Base-by-base conservation (phyloP, 192 early-diverging fungal species). In the Cladochytrium replicatum region DNA sequence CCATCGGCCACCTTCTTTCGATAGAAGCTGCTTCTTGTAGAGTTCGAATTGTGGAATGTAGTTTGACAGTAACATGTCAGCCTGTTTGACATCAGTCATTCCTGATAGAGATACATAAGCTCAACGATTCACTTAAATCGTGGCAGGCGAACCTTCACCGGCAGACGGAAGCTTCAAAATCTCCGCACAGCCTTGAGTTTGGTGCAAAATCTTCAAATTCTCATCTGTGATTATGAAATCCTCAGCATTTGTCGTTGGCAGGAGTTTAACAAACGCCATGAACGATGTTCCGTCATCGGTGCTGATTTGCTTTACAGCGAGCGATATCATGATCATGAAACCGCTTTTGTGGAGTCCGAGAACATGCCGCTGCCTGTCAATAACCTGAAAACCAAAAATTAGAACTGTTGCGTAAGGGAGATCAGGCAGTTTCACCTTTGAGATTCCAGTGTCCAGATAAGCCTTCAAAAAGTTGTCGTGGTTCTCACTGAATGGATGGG, bases 361-460 rank as follows among this genome's bases (percentile, higher is more conserved):
- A 24, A 72, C 69, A 26, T 60, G 55, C 6, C 69, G 43, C 3
- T 58, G 50, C 7, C 58, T 49, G 38, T 72, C 69, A n/a, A 72
- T 56, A 8, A 72, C 60, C 68, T 70, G 27, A 8, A 22, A n/a
- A 13, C 13, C 24, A 5, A 51, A 39, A 43, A 4, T 39, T 11
- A n/a, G 23, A 8, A 15, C n/a, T 43, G 9, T 22, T 15, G 19
- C 15, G 19, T 43, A 5, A 43, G 6, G 19, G 7, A 26, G 8
- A 28, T 6, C 26, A 11, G 27, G 29, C 28, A 27, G 23, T 13
- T 22, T 43, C 34, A 66, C 67, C 61, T 68, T 72, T 22, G 64
- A 60, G 23, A 48, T 44, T 42, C 69, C 69, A 41, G 69, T 72
- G 22, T 72, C 64, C 2, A 72, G 55, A 52, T 72, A 72, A 21